A percentile compares a stretch with the other conserved stretches of the same genome.
Conservation (phyloP, 352 stramenopile species). For the Phytopythium vexans region DNA sequence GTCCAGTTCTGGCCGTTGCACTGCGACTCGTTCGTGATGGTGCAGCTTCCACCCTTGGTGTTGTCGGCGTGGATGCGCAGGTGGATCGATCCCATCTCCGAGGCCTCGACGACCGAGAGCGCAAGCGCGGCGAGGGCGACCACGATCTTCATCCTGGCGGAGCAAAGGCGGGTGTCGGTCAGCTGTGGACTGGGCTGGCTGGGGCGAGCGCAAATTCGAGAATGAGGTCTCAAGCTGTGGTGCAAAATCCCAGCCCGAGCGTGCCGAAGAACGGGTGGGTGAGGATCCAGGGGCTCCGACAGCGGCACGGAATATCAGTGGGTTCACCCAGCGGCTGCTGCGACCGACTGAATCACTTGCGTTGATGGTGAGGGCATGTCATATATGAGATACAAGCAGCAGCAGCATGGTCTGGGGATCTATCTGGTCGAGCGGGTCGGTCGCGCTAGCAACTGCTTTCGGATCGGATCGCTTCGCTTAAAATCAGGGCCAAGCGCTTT, state of each 20-base stretch:
- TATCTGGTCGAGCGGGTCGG: too few relatives aligned
- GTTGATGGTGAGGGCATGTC: too few relatives aligned
- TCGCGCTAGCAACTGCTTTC: too few relatives aligned
- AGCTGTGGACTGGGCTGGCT: not conserved
- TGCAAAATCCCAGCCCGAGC: too few relatives aligned
- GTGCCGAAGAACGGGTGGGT: not conserved
- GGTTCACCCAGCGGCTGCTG: not conserved
- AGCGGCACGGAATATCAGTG: not conserved
- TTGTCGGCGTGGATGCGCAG: slow-evolving; percentile 10
- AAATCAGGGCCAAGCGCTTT: too few relatives aligned
- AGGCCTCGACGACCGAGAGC: slow-evolving; percentile 3
- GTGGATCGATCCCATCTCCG: slow-evolving; percentile 7
- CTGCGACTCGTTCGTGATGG: slow-evolving; percentile 7
- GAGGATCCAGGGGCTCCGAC: not conserved
- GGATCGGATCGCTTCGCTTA: too few relatives aligned
- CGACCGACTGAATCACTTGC: too few relatives aligned
- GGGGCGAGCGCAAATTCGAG: slow-evolving; percentile 3
- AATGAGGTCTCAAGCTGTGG: too few relatives aligned
- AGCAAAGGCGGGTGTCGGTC: not conserved
- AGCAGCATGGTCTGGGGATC: too few relatives aligned
- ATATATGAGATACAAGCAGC: too few relatives aligned
- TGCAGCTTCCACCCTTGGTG: slow-evolving; percentile 7
- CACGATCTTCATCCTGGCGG: slow-evolving; percentile 5
- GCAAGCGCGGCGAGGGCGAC: slow-evolving; percentile 4
- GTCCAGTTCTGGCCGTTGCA: slow-evolving; percentile 12